Evolutionary conservation across 2,329 filamentous ascomycete species (phyloP).

Genomic region (Xylariaceae sp.): DNA sequence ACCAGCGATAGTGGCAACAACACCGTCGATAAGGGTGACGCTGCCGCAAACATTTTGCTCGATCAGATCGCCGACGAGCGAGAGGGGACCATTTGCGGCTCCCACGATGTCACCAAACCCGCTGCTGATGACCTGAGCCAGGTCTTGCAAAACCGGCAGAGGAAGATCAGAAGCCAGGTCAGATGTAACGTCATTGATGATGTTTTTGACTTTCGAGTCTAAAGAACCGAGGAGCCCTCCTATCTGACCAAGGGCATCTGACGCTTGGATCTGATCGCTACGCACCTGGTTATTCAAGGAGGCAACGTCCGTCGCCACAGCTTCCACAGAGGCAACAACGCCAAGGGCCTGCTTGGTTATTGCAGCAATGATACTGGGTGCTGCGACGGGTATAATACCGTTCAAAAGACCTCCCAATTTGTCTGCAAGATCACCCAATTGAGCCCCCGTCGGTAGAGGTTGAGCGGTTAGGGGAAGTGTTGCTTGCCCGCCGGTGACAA

Average conservation of each 20-base stretch:
- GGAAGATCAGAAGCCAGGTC: slow-evolving; percentile 28
- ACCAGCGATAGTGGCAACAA: slow-evolving; percentile 35
- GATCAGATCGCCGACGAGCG: slow-evolving; percentile 31
- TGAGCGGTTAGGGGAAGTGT: slow-evolving; percentile 24
- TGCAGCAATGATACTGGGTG: slow-evolving; percentile 29
- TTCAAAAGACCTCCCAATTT: slow-evolving; percentile 30
- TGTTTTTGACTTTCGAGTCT: slow-evolving; percentile 29
- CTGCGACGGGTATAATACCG: slow-evolving; percentile 21
- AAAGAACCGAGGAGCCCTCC: slow-evolving; percentile 31
- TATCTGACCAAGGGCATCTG: slow-evolving; percentile 30
- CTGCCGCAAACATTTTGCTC: slow-evolving; percentile 36
- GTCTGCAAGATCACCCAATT: slow-evolving; percentile 23
- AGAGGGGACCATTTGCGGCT: slow-evolving; percentile 30
- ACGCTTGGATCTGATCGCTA: slow-evolving; percentile 25
- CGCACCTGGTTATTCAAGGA: slow-evolving; percentile 31
- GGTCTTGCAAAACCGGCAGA: slow-evolving; percentile 22
- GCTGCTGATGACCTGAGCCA: slow-evolving; percentile 26
- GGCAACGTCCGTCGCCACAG: slow-evolving; percentile 35
- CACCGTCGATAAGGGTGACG: slow-evolving; percentile 34
- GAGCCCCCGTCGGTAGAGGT: slow-evolving; percentile 25
- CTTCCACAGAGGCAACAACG: slow-evolving; percentile 30
- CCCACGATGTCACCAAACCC: slow-evolving; percentile 33
- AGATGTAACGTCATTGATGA: slow-evolving; percentile 26
- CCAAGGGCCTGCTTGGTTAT: slow-evolving; percentile 31
- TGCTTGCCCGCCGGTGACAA: slow-evolving; percentile 25